Evolutionary conservation across 805 yeast species (phyloP).

Genomic region (Nakazawaea wyomingensis): DNA sequence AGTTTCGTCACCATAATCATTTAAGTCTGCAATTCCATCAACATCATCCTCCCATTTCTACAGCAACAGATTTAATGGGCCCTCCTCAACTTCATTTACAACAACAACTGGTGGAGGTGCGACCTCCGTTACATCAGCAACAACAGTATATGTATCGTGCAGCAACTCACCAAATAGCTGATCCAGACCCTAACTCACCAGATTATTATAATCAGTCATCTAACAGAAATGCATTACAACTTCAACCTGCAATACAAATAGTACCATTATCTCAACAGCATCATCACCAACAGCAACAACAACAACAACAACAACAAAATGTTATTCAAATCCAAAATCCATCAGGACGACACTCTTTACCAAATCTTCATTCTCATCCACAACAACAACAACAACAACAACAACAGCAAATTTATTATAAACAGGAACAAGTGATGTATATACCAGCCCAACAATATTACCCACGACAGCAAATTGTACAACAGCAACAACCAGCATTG

Average conservation of each 20-base stretch:
- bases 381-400: slow-evolving; percentile 14
- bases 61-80: neutral
- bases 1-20: neutral
- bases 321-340: neutral
- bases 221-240: neutral
- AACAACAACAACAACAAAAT: neutral
- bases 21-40: neutral
- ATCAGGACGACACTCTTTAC: neutral
- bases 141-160: neutral
- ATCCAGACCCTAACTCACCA: neutral
- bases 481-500: slow-evolving; percentile 3
- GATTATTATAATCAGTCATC: neutral
- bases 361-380: slow-evolving; percentile 7
- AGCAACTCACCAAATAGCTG: neutral
- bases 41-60: slow-evolving; percentile 1
- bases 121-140: no score
- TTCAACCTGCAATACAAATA: neutral
- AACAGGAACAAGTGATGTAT: slow-evolving; percentile 1
- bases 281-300: no score
- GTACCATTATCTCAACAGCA: no score
- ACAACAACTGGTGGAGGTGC: no score
- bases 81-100: neutral
- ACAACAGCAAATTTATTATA: neutral
- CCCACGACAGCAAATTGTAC: slow-evolving; percentile 7
- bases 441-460: slow-evolving; percentile 5